Evolutionary conservation across 1,284 basidiomycete genomes (phyloP), one percentile per base, ranked within the genome.

Genomic region (Sporisorium exsertum): DNA sequence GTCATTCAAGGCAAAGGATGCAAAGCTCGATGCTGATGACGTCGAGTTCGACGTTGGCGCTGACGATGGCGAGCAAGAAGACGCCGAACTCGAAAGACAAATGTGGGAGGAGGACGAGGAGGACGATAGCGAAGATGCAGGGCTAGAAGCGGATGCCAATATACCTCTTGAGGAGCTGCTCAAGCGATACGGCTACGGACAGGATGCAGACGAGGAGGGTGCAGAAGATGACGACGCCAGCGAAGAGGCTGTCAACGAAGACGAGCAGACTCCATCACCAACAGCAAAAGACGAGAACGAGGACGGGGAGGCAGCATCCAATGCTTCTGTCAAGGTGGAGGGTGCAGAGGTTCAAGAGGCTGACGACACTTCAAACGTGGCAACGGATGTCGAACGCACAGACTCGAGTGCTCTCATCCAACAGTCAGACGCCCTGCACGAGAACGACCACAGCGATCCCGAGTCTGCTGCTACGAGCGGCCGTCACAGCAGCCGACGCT

Each of bases 151-250:
- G 4, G 88, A 89, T 76, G 88, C 88, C 22, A 86, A 89, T 63
- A 49, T 89, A 54, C 87, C 89, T 0, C 87, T 89, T 57, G 89
- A 89, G 66, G 88, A 89, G 77, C 83, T 89, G 1, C 82, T 89
- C 67, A 85, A 84, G 59, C 86, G 87, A 66, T 89, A 89, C 67
- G 88, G 88, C 69, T 77, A 83, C 54, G 69, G 72, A 24, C 66
- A 54, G n/a, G 53, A 49, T 5, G 65, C 32, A 43, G 40, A 43
- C 4, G 64, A 72, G 6, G 27, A 61, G 33, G 56, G 49, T 26
- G 66, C 54, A 8, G 72, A 80, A 16, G 64, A 63, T 15, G 57
- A 42, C 29, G 61, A 60, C 29, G 78, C 79, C 8, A 47, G 43
- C 37, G 72, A 64, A 15, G 67, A 43, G 18, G 40, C n/a, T 46